Base-by-base conservation (phyloP, 345 rosid species). In the Arabis alpina region DNA sequence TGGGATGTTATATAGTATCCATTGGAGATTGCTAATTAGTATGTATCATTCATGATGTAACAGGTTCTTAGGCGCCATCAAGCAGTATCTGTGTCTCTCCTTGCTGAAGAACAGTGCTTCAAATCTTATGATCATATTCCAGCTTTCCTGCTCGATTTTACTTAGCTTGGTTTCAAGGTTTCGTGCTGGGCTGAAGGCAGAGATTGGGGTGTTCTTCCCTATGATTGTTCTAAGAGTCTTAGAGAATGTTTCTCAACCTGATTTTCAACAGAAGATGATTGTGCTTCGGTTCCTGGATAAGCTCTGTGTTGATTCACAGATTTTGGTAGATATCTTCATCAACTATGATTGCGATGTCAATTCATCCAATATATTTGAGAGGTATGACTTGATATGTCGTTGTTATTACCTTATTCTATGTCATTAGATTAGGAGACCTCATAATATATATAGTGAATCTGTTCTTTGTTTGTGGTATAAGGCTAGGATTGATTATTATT, bases 331-430 rank as follows among this genome's bases (percentile, higher is more conserved):
- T 75, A 95, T 95, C 76, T 95, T 95, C 80, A 84, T 90, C 70
- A 95, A 95, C 86, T 95, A 95, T 72, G 99, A 95, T 73, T 95
- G 99, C 66, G 99, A 95, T 87, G 97, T 92, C 83, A 95, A 92
- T 81, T 95, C 99, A 15, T 87, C 98, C 44, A 92, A 92, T 81
- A 92, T 95, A 64, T 95, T 92, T 84, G 99, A 95, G 85, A 95
- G 99, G 99, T 92, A 87, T 50, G 42, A 4, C 14, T n/a, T 49
- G 42, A 67, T 69, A 41, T 51, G 19, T 4, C 43, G 39, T 10
- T 50, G 51, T 62, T 45, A 10, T 62, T 36, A n/a, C 65, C 65
- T 45, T 66, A 28, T 54, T 56, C 32, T 54, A 27, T 53, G 16
- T 61, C 28, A 61, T 10, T 37, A 44, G 63, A 7, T 60, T 43